phyloP scores from a whole-genome alignment of 352 stramenopile genomes.

The Salisapilia sapeloensis region DNA sequence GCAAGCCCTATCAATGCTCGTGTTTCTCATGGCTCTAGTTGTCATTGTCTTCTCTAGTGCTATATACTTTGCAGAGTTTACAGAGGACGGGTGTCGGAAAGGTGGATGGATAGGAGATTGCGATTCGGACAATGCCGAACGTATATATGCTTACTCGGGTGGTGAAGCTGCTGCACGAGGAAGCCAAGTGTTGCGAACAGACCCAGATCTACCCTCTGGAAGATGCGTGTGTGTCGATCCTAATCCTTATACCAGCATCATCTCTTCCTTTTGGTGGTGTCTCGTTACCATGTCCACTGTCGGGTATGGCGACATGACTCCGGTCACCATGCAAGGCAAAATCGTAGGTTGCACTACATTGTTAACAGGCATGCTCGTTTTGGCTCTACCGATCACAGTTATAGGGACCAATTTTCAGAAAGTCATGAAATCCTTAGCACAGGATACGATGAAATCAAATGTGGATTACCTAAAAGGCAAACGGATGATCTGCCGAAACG shows the following conservation, averaged over 20 bases:
- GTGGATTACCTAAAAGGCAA: slow-evolving; percentile 62
- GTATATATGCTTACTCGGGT: no score
- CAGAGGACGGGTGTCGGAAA: slow-evolving; percentile 30
- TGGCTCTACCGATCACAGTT: slow-evolving; percentile 82
- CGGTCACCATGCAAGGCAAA: slow-evolving; percentile 52
- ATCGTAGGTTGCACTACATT: slow-evolving; percentile 53
- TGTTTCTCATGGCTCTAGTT: slow-evolving; percentile 75
- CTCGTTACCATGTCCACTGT: slow-evolving; percentile 87
- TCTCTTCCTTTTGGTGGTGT: slow-evolving; percentile 76
- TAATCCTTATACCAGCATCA: slow-evolving; percentile 74
- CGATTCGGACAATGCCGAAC: not conserved
- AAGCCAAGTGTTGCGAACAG: not conserved
- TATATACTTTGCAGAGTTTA: slow-evolving; percentile 75
- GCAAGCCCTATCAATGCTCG: slow-evolving; percentile 71
- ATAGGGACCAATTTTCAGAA: slow-evolving; percentile 80
- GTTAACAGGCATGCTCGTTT: slow-evolving; percentile 70
- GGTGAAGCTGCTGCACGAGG: not conserved
- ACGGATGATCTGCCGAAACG: slow-evolving; percentile 44
- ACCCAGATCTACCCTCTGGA: no score
- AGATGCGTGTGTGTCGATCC: slow-evolving; percentile 42
- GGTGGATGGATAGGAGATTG: slow-evolving; percentile 44
- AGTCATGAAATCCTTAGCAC: slow-evolving; percentile 65
- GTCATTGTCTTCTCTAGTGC: slow-evolving; percentile 75
- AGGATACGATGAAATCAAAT: slow-evolving; percentile 64
- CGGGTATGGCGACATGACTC: slow-evolving; percentile 77